phyloP scores from a whole-genome alignment of 2,329 filamentous ascomycete genomes.

The Colletotrichum kahawae region DNA sequence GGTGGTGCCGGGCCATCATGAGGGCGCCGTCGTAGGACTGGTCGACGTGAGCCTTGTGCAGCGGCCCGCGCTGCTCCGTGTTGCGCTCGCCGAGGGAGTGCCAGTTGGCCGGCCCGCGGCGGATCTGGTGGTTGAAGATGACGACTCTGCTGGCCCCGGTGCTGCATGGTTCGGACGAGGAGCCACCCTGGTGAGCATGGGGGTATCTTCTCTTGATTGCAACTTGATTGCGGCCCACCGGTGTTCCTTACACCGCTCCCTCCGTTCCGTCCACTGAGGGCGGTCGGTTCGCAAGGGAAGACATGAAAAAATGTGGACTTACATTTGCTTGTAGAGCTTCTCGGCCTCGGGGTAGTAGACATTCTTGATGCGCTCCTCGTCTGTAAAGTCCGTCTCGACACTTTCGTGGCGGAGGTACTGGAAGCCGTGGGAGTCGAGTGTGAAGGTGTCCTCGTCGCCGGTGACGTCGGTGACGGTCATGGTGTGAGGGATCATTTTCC shows the following conservation, averaged over 20 bases:
- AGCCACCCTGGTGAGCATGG: conserved; percentile 13
- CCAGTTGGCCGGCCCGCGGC: conserved; percentile 48
- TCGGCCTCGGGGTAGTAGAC: conserved; percentile 37
- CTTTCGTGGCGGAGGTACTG: conserved; percentile 59
- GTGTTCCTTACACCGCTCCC: conserved; percentile 11
- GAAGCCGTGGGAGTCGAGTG: conserved; percentile 57
- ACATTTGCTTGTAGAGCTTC: conserved; percentile 23
- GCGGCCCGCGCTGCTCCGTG: conserved; percentile 58
- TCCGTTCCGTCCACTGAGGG: not conserved
- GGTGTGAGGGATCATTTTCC: conserved; percentile 66
- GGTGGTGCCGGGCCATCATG: conserved; percentile 23
- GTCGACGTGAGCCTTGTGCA: conserved; percentile 54
- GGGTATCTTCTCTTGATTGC: not conserved
- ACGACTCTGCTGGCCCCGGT: conserved; percentile 31
- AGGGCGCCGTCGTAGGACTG: conserved; percentile 34
- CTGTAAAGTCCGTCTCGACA: conserved; percentile 58
- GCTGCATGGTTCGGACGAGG: conserved; percentile 19
- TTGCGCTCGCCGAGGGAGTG: conserved; percentile 68
- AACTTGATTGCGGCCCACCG: conserved; percentile 11
- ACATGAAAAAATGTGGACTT: not conserved
- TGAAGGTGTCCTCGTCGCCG: conserved; percentile 71
- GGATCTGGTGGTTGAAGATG: conserved; percentile 35
- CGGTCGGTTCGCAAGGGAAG: not conserved
- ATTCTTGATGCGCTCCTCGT: conserved; percentile 53
- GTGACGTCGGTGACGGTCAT: conserved; percentile 59